These are phyloP conservation scores for Ogataea pilisensis DNA, from an alignment of 805 yeast species.

Conservation along the genomic window DNA sequence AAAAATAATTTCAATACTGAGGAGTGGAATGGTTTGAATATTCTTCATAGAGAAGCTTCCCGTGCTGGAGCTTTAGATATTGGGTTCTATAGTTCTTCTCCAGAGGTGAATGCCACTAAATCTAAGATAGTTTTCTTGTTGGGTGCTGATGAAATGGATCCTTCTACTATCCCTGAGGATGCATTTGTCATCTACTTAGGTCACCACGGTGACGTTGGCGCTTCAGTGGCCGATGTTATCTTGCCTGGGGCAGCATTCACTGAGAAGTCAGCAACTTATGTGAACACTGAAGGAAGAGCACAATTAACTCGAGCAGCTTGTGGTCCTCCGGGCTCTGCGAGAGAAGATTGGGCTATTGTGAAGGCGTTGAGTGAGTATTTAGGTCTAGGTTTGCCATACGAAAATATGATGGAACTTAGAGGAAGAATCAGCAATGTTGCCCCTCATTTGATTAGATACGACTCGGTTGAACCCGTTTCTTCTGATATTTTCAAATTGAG, in stretches of 20 bases:
- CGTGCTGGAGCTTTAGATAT: constrained; percentile 83
- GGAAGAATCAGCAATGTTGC: constrained; percentile 70
- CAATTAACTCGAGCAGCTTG: constrained; percentile 84
- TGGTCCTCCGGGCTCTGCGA: constrained; percentile 82
- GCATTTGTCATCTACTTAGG: constrained; percentile 89
- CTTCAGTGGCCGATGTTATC: constrained; percentile 81
- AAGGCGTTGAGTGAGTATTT: constrained; percentile 80
- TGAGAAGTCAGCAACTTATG: constrained; percentile 79
- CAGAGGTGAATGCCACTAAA: constrained; percentile 42
- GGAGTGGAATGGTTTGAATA: constrained; percentile 78
- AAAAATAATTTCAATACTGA: constrained; percentile 57
- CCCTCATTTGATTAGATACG: constrained; percentile 75
- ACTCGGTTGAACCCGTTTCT: constrained; percentile 66
- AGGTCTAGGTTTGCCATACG: constrained; percentile 69
- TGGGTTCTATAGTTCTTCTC: constrained; percentile 58
- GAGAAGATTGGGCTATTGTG: constrained; percentile 88
- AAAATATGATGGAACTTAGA: constrained; percentile 64
- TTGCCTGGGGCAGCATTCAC: constrained; percentile 88
- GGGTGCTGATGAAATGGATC: constrained; percentile 78
- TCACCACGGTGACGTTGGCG: constrained; percentile 89
- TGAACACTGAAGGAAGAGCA: constrained; percentile 87
- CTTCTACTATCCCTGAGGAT: constrained; percentile 70
- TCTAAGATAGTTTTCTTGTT: constrained; percentile 77
- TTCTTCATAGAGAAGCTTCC: constrained; percentile 83
- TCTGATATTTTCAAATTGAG: constrained; percentile 55